Conservation (phyloP, 441 rosid species). For the Rhodomyrtus psidioides region DNA sequence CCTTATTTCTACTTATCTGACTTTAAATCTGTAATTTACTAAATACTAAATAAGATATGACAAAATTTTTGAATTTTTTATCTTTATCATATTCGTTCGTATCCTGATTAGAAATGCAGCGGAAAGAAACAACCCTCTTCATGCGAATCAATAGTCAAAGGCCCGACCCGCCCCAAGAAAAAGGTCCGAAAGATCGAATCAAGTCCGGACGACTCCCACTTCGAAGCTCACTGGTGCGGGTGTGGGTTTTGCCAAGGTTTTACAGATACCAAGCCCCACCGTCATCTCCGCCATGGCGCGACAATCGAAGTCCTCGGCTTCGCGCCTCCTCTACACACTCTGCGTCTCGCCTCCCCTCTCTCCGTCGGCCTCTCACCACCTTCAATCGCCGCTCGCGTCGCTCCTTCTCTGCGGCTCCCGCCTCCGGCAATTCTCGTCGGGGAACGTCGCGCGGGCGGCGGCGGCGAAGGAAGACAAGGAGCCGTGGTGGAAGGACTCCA, state of each 20-base stretch:
- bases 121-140: too few species aligned
- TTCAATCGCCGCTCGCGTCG: constrained; percentile 35
- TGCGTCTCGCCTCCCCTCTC: constrained; percentile 12
- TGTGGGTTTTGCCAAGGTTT: neutral
- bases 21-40: too few species aligned
- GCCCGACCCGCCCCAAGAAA: neutral
- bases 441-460: constrained; percentile 48
- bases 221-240: too few species aligned
- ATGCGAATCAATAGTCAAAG: neutral
- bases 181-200: too few species aligned
- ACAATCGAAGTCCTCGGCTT: constrained; percentile 32
- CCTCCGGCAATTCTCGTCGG: constrained; percentile 58
- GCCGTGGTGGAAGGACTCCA: constrained; percentile 94
- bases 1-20: too few species aligned
- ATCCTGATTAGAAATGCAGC: too few species aligned
- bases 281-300: constrained; percentile 43
- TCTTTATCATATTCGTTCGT: too few species aligned
- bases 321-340: constrained; percentile 49
- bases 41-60: too few species aligned
- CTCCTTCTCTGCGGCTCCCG: constrained; percentile 48
- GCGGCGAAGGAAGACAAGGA: constrained; percentile 61
- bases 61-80: too few species aligned
- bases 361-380: constrained; percentile 5
- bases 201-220: neutral
- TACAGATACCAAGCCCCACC: neutral